Evolutionary conservation across 129 eudicot species (phyloP).

Genomic region (Lonicera japonica): DNA sequence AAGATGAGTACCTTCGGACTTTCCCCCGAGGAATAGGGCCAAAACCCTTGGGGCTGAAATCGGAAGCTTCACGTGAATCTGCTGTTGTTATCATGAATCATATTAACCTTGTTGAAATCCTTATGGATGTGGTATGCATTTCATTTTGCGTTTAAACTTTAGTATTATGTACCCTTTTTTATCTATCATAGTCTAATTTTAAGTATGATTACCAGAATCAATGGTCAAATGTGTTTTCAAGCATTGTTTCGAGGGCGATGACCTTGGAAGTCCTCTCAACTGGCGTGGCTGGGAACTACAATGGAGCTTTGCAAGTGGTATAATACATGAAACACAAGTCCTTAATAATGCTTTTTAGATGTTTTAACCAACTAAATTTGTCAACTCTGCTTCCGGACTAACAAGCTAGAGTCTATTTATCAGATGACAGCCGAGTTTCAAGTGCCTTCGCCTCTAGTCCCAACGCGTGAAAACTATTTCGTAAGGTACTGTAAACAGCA

Average conservation of each 20-base stretch:
- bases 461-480: conserved; percentile 87
- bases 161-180: neutral
- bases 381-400: too few relatives aligned
- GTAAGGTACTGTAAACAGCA: conserved; percentile 88
- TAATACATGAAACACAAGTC: conserved; percentile 1
- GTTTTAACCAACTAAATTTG: neutral
- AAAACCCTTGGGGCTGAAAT: conserved; percentile 64
- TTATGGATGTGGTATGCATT: conserved; percentile 91
- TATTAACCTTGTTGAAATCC: conserved; percentile 76
- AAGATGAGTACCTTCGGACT: conserved; percentile 71
- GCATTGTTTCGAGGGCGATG: conserved; percentile 89
- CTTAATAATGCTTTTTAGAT: neutral
- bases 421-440: conserved; percentile 99
- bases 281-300: conserved; percentile 88
- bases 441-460: conserved; percentile 94
- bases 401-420: conserved; percentile 1
- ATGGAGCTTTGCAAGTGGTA: conserved; percentile 99
- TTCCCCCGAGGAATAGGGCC: conserved; percentile 96
- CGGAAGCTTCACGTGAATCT: conserved; percentile 87
- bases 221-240: conserved; percentile 79
- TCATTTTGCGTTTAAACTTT: neutral
- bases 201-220: conserved; percentile 47
- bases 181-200: neutral
- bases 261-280: conserved; percentile 86
- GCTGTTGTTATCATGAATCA: conserved; percentile 97